A percentile compares a stretch with the other conserved stretches of the same genome.
phyloP scores from a whole-genome alignment of 2,329 filamentous ascomycete genomes.

The Raffaelea albimanens region DNA sequence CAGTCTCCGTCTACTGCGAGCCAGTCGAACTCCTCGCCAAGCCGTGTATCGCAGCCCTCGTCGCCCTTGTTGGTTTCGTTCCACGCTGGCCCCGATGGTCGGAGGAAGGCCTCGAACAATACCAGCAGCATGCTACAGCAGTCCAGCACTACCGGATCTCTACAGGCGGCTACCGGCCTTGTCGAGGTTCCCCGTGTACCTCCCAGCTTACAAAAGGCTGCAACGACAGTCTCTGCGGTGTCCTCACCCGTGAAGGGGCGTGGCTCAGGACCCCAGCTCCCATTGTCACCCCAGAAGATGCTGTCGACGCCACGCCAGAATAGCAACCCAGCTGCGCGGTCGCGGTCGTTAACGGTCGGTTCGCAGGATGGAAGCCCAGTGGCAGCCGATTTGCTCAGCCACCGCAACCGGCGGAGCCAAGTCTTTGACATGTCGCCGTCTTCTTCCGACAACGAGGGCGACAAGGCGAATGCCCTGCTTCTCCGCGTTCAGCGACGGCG shows the following conservation, averaged over 20 bases:
- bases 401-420: constrained; percentile 87
- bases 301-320: constrained; percentile 50
- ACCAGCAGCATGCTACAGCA: constrained; percentile 78
- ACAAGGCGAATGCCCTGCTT: constrained; percentile 67
- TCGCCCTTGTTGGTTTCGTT: constrained; percentile 96
- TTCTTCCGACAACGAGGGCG: constrained; percentile 93
- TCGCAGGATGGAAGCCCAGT: constrained; percentile 84
- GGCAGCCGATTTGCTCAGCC: constrained; percentile 57
- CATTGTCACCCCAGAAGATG: constrained; percentile 54
- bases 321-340: constrained; percentile 56
- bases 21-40: constrained; percentile 79
- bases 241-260: constrained; percentile 43
- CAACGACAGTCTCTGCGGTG: constrained; percentile 43
- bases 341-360: constrained; percentile 83
- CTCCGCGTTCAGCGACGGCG: constrained; percentile 85
- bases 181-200: constrained; percentile 62
- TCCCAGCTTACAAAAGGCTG: constrained; percentile 50
- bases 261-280: constrained; percentile 36
- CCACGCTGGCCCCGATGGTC: constrained; percentile 68
- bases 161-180: constrained; percentile 58
- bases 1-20: constrained; percentile 76
- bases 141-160: constrained; percentile 45
- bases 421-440: constrained; percentile 95
- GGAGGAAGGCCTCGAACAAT: constrained; percentile 86
- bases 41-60: constrained; percentile 66